Evolutionary conservation across 2,329 filamentous ascomycete genomes (phyloP).

Genomic region (Ophiostoma triangulosporum): DNA sequence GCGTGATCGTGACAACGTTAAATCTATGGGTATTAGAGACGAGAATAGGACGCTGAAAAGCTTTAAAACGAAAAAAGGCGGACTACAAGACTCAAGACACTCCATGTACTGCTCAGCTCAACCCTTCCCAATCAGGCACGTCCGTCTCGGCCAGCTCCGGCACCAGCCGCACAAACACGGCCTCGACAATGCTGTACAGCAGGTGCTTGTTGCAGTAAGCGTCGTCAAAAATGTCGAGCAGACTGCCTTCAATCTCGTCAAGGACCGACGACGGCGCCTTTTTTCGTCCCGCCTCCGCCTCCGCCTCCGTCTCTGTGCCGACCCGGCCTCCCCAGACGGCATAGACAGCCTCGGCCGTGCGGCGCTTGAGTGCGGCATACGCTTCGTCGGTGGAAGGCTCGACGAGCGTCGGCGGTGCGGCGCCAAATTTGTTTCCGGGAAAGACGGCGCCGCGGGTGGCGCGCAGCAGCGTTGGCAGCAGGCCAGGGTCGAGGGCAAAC

Average conservation of each 20-base stretch:
- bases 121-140: constrained; percentile 57
- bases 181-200: constrained; percentile 68
- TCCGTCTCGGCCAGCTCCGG: constrained; percentile 69
- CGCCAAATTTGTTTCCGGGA: constrained; percentile 64
- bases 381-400: constrained; percentile 48
- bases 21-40: too few relatives aligned
- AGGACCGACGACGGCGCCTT: constrained; percentile 23
- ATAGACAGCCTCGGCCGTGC: constrained; percentile 13
- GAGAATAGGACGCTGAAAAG: too few relatives aligned
- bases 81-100: not conserved
- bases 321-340: constrained; percentile 5
- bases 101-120: constrained; percentile 22
- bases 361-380: constrained; percentile 42
- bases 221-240: constrained; percentile 66
- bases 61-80: too few relatives aligned
- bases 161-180: constrained; percentile 66
- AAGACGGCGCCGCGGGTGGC: constrained; percentile 68
- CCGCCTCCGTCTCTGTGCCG: too few relatives aligned
- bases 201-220: constrained; percentile 88
- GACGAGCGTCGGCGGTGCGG: constrained; percentile 38
- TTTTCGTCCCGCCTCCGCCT: too few relatives aligned
- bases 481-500: constrained; percentile 47
- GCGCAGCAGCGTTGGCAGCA: constrained; percentile 53
- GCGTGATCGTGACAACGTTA: too few relatives aligned
- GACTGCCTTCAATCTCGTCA: constrained; percentile 44